Base-by-base conservation (phyloP, 495 filamentous ascomycete species). In the Chaetomidium leptoderma region DNA sequence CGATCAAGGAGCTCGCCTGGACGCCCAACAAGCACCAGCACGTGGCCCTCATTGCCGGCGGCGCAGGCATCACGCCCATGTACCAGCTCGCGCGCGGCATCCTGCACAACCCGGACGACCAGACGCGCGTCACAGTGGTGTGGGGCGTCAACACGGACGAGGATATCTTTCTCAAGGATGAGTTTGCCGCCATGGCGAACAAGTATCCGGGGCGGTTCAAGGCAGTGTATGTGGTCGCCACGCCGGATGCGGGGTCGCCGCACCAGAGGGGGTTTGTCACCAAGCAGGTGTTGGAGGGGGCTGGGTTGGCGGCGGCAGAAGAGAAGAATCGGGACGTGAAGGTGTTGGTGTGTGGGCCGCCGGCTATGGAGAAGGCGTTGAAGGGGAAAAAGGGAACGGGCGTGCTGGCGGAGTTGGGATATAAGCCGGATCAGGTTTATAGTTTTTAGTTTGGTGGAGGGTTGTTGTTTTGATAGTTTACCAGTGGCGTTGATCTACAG, bases 261-360 rank as follows among this genome's bases (percentile, higher is more conserved):
- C 67, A 78, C 37, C 66, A 67, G 6, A 83, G 79, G 64, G 86
- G 86, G 0, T 78, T 78, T 62, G 74, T 90, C 2, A 79, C 75
- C 0, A 77, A 76, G 61, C 73, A 83, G 54, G 59, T 88, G 21
- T 62, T 88, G 58, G 70, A 77, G 60, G 72, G 75, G 43, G 74
- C 81, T 2, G 70, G 79, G 16, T 55, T 70, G 36, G 66, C 65
- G 32, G 68, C 73, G 0, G 55, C 47, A 7, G 65, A 74, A 24
- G 59, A 65, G 60, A 52, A 60, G 61, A 68, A 67, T 42, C 49
- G 46, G 40, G 74, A 78, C 55, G 72, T 71, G 4, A 86, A 86
- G 64, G 78, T 89, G 8, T 84, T 88, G 61, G 75, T 89, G 5
- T 88, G 84, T 60, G 86, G 85, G 2, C 83, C 83, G 21, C 82